Evolutionary conservation across 1,139 yeast genomes (phyloP).

Genomic region (Zhuliangozyma parablackwelliae): DNA sequence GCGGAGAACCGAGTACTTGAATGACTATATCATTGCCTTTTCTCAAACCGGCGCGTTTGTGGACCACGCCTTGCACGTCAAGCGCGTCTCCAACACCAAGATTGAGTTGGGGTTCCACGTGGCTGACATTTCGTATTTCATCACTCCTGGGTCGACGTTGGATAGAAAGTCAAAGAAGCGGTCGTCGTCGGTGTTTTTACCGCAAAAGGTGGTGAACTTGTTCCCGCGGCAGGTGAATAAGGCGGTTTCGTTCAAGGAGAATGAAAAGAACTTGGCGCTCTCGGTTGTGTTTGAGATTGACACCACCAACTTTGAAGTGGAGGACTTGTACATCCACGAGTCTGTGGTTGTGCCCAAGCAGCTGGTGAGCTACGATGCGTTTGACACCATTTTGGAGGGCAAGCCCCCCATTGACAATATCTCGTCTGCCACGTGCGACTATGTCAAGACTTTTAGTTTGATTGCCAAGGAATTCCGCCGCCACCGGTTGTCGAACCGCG

Average conservation of each 20-base stretch:
- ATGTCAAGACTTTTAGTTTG: conserved; percentile 58
- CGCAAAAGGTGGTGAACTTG: conserved; percentile 69
- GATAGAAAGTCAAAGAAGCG: conserved; percentile 91
- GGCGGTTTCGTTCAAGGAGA: conserved; percentile 58
- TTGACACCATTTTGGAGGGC: conserved; percentile 46
- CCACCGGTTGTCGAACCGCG: conserved; percentile 55
- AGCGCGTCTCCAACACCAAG: conserved; percentile 51
- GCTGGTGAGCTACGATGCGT: conserved; percentile 46
- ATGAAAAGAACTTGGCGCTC: conserved; percentile 61
- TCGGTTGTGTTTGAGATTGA: conserved; percentile 82
- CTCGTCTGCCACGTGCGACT: conserved; percentile 61
- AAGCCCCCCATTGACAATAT: conserved; percentile 23
- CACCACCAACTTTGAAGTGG: conserved; percentile 66
- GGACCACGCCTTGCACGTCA: conserved; percentile 80
- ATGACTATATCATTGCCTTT: conserved; percentile 65
- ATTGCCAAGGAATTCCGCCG: conserved; percentile 71
- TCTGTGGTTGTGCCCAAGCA: conserved; percentile 62
- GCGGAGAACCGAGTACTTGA: conserved; percentile 53
- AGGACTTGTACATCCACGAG: conserved; percentile 76
- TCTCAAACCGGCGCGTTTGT: conserved; percentile 56
- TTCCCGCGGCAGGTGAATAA: conserved; percentile 65
- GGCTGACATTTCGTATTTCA: conserved; percentile 69
- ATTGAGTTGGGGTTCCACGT: conserved; percentile 79
- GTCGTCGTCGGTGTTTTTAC: conserved; percentile 83
- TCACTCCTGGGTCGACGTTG: conserved; percentile 67